These are phyloP conservation scores for Phytophthora kernoviae DNA, from an alignment of 352 stramenopile genomes.

Conservation along the genomic window DNA sequence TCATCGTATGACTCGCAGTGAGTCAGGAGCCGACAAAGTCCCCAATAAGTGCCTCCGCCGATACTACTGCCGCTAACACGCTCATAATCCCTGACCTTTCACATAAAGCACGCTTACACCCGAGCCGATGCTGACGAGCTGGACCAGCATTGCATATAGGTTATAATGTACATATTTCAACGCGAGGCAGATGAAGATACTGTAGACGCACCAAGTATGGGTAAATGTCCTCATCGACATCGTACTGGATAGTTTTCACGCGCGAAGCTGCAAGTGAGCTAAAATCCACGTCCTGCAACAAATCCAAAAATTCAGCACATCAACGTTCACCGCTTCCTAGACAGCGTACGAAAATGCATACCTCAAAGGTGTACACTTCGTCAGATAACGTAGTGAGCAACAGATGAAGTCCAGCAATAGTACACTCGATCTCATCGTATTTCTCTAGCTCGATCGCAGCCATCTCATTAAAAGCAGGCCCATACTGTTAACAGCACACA, in stretches of 20 bases:
- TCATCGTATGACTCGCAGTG: conserved; percentile 87
- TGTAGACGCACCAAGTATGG: conserved; percentile 72
- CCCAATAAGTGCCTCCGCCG: conserved; percentile 99
- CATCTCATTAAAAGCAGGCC: conserved; percentile 64
- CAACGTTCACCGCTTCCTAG: not conserved
- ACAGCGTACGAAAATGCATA: conserved; percentile 24
- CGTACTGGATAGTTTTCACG: conserved; percentile 79
- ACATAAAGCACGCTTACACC: conserved; percentile 97
- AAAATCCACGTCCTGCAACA: conserved; percentile 73
- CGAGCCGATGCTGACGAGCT: conserved; percentile 98
- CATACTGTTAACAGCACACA: conserved; percentile 51
- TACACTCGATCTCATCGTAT: conserved; percentile 95
- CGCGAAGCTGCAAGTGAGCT: conserved; percentile 75
- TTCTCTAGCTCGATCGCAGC: conserved; percentile 86
- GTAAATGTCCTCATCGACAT: conserved; percentile 82
- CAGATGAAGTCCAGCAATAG: conserved; percentile 98
- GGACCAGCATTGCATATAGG: not conserved
- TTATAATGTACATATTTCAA: not conserved
- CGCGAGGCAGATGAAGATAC: not conserved
- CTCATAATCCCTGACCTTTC: conserved; percentile 92
- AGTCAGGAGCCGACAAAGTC: conserved; percentile 95
- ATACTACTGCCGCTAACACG: conserved; percentile 98
- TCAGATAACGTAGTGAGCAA: conserved; percentile 94
- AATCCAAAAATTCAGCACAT: conserved; percentile 10
- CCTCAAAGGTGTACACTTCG: conserved; percentile 98